Evolutionary conservation across 2,329 filamentous ascomycete species (phyloP).

Genomic region (Cordyceps pruinosa): DNA sequence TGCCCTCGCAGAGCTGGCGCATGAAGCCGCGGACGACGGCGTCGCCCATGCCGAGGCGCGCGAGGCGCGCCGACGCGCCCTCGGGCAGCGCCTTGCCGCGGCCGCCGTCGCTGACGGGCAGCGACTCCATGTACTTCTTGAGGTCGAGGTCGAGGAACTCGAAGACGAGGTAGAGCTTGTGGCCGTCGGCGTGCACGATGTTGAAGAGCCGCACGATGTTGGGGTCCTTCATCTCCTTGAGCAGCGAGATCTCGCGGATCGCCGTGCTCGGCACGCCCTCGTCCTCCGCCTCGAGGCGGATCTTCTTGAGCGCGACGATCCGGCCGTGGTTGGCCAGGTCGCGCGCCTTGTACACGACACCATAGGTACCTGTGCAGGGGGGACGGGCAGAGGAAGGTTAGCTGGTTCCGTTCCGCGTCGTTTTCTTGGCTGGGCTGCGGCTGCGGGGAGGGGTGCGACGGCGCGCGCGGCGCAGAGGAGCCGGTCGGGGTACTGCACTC

Average conservation of each 20-base stretch:
- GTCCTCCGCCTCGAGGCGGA: constrained; percentile 89
- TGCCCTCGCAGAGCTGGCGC: constrained; percentile 76
- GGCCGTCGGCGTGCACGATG: constrained; percentile 89
- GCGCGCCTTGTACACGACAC: constrained; percentile 89
- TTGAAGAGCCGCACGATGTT: constrained; percentile 85
- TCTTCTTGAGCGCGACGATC: constrained; percentile 92
- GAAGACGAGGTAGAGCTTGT: constrained; percentile 90
- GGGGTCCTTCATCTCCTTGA: constrained; percentile 90
- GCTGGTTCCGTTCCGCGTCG: background rate
- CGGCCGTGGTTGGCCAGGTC: constrained; percentile 75
- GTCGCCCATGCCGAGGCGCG: constrained; percentile 65
- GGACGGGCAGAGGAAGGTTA: background rate
- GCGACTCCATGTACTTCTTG: constrained; percentile 93
- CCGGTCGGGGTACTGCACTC: constrained; percentile 23
- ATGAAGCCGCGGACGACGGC: constrained; percentile 90
- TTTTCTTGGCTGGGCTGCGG: too few species aligned
- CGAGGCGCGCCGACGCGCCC: constrained; percentile 57
- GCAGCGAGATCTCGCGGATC: constrained; percentile 86
- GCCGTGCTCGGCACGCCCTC: constrained; percentile 89
- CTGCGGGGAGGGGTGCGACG: too few species aligned
- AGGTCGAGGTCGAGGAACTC: constrained; percentile 88
- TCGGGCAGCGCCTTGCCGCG: constrained; percentile 80
- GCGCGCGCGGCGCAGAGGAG: background rate
- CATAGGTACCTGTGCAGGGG: constrained; percentile 66
- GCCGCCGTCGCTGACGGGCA: constrained; percentile 77